Evolutionary conservation across 345 rosid genomes (phyloP), one percentile per base, ranked within the genome.

Genomic region (Camelina laxa): DNA sequence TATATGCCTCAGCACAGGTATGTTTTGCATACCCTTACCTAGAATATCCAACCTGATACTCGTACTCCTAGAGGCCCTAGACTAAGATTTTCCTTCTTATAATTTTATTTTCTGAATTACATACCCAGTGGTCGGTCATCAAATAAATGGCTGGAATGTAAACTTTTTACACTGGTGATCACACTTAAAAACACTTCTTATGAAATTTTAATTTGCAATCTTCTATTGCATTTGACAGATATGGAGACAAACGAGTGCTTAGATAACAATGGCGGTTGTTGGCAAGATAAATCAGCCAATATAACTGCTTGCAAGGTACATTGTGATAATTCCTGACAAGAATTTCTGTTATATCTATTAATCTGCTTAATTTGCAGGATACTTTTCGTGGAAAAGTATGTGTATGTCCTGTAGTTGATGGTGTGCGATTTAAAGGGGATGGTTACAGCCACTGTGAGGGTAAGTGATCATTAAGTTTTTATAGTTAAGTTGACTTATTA

Each of bases 381-480:
- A 95, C 99, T 14, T 95, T 95, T 70, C 97, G 99, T 68, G 99
- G 99, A 65, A 87, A 87, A 73, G 94, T 92, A 57, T 95, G 99
- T 44, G 97, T 87, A 69, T 95, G 99, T 58, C 99, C 99, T 59
- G 38, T 84, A 61, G 94, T 95, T 53, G 90, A 92, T 87, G 99
- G 96, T 31, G 92, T 95, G 80, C 92, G 86, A 81, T 95, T 95
- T 80, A 95, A 83, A 80, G 99, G 99, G 82, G 99, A 95, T 79
- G 99, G 98, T 73, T 95, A 95, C 82, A 89, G 79, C 80, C 86
- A 85, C 53, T 95, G 99, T 84, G 97, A 92, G 91, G 90, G 99
- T 92, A 59, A 77, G 81, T 73, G 57, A 3, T 60, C 27, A 17
- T 16, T 12, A 54, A 6, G 48, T 4, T 22, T 2, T 10, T 51